Evolutionary conservation across 2,329 filamentous ascomycete species (phyloP).

Genomic region (Colletotrichum simmondsii): DNA sequence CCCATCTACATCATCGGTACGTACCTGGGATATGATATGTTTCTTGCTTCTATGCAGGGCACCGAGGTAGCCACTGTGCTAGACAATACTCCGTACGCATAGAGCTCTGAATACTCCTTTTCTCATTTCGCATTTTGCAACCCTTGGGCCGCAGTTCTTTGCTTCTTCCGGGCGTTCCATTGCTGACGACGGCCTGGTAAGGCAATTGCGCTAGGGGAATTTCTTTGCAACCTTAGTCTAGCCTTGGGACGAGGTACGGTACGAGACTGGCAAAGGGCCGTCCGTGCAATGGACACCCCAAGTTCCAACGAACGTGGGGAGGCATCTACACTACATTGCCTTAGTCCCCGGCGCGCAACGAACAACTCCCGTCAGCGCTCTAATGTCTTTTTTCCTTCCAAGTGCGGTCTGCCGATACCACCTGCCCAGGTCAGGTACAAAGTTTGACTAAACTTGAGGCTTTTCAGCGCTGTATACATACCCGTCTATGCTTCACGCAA

Average conservation of each 20-base stretch:
- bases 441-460: not conserved
- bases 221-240: not conserved
- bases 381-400: not conserved
- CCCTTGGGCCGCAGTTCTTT: conserved; percentile 9
- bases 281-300: not conserved
- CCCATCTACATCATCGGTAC: not conserved
- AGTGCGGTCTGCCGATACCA: not conserved
- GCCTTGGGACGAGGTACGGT: not conserved
- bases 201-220: conserved; percentile 19
- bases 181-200: conserved; percentile 4
- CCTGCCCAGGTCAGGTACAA: not conserved
- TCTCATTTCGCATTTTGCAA: conserved; percentile 1
- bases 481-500: not conserved
- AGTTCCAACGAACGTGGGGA: not conserved
- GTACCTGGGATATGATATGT: not conserved
- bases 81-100: too few species aligned
- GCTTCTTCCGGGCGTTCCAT: conserved; percentile 10
- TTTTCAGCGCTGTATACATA: not conserved
- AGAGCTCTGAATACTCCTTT: not conserved
- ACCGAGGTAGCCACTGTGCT: not conserved
- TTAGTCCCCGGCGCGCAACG: not conserved
- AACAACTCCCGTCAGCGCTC: not conserved
- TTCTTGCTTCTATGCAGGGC: not conserved
- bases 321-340: not conserved
- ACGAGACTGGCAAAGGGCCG: not conserved